Conservation (phyloP, 2,329 filamentous ascomycete genomes). For the Myriosclerotinia duriaeana region DNA sequence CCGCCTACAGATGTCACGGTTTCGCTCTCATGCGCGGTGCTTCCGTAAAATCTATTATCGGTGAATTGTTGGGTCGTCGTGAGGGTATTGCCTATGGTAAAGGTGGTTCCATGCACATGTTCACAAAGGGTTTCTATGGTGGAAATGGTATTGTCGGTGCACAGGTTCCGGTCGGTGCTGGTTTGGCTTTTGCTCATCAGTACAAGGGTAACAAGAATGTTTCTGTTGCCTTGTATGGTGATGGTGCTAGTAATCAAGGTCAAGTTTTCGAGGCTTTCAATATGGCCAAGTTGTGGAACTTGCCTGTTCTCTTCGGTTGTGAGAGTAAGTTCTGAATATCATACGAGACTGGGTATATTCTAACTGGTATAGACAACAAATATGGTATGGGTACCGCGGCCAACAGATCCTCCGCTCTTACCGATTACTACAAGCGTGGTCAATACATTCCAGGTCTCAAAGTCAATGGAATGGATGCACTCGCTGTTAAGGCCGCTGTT, state of each 20-base stretch:
- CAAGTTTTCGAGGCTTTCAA: constrained; percentile 99
- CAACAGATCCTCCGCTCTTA: constrained; percentile 88
- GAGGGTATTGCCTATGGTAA: constrained; percentile 98
- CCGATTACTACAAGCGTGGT: constrained; percentile 99
- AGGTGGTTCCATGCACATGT: constrained; percentile 99
- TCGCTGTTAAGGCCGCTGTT: constrained; percentile 95
- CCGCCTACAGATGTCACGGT: constrained; percentile 97
- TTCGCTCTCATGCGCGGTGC: constrained; percentile 96
- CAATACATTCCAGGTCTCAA: constrained; percentile 99
- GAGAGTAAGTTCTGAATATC: constrained; percentile 70
- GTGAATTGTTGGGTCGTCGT: constrained; percentile 89
- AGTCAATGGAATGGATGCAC: constrained; percentile 99
- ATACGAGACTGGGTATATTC: background rate
- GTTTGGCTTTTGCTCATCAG: constrained; percentile 94
- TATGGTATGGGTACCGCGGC: constrained; percentile 99
- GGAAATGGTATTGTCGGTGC: constrained; percentile 99
- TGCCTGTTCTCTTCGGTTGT: constrained; percentile 93
- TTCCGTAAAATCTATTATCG: constrained; percentile 87
- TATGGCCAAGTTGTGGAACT: constrained; percentile 99
- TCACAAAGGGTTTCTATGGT: constrained; percentile 94
- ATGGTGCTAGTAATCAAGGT: constrained; percentile 97
- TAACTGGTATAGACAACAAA: constrained; percentile 78
- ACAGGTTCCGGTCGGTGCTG: constrained; percentile 95
- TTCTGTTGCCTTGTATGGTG: constrained; percentile 89
- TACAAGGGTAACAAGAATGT: constrained; percentile 86